Base-by-base conservation (phyloP, 192 early-diverging fungal species). In the Dissophora ornata region DNA sequence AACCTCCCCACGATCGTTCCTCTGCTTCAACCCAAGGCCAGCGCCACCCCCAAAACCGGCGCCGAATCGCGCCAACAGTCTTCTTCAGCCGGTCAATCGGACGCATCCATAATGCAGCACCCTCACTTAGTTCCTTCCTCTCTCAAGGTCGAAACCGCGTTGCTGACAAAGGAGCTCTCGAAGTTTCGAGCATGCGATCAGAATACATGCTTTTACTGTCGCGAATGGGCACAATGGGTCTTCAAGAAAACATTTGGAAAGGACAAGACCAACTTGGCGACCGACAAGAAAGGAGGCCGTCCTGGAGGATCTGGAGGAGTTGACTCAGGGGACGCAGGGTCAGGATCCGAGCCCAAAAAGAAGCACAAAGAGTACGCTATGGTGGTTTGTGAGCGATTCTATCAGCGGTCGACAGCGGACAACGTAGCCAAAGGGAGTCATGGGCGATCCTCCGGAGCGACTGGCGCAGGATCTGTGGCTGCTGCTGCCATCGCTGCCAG, bases 181-280 rank as follows among this genome's bases (percentile, higher is more conserved):
- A 81, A 89, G 53, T 93, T 89, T 64, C 84, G 92, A 10, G 83
- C 91, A 18, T 93, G 92, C 49, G 90, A 92, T 67, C 83, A 83
- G 66, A 84, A 84, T 51, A 88, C 85, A 24, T 88, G 89, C 62
- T 89, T 90, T 40, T 93, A 91, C 59, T 93, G 92, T 61, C 89
- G 92, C 32, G 92, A 93, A 73, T 93, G 92, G 92, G 89, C 90
- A 28, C 87, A 87, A 54, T 89, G 81, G 80, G 88, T 93, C 6
- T 93, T 92, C 62, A 89, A 91, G 61, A 89, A 89, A 80, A 86
- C 80, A 19, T 84, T 82, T 67, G 73, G 73, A 38, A 77, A 77
- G 46, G 73, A 77, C 41, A 77, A 77, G 59, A 38, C 25, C 26
- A 41, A 10, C 15, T 16, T 41, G 3, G 47, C 33, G 3, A 6